Conservation (phyloP, 2,329 filamentous ascomycete genomes). For the Reticulascus tulasneorum region DNA sequence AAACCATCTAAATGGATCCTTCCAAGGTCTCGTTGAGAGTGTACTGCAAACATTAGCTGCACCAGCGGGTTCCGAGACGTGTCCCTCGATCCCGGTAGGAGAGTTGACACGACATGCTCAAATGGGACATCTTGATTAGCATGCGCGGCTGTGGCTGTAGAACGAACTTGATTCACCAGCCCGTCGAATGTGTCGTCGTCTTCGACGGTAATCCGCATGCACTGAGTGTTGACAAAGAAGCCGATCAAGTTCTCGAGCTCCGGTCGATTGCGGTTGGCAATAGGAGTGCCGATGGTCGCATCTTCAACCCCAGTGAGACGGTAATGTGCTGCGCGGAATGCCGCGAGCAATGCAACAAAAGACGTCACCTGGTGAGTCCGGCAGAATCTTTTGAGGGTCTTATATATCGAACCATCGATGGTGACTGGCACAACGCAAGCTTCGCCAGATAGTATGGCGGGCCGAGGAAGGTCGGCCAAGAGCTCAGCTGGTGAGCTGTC, state of each 20-base stretch:
- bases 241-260: conserved; percentile 13
- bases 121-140: conserved; percentile 18
- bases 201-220: conserved; percentile 17
- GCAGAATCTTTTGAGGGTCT: conserved; percentile 9
- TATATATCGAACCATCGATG: conserved; percentile 6
- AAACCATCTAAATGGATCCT: too few species aligned
- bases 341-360: conserved; percentile 18
- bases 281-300: conserved; percentile 16
- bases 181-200: conserved; percentile 11
- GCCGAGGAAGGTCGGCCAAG: conserved; percentile 3
- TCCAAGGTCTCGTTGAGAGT: too few species aligned
- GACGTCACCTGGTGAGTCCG: conserved; percentile 1
- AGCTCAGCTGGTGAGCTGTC: conserved; percentile 8
- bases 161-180: conserved; percentile 14
- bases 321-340: conserved; percentile 21
- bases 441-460: conserved; percentile 2
- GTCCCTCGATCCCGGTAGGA: conserved; percentile 2
- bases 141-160: conserved; percentile 7
- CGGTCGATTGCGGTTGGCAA: conserved; percentile 2
- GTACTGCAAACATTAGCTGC: too few species aligned
- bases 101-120: conserved; percentile 1
- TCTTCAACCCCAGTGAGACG: conserved; percentile 20
- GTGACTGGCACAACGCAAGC: conserved; percentile 4
- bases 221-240: conserved; percentile 23
- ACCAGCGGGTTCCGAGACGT: conserved; percentile 5